Evolutionary conservation across 257 asterid species (phyloP).

Genomic region (Apocynum venetum): DNA sequence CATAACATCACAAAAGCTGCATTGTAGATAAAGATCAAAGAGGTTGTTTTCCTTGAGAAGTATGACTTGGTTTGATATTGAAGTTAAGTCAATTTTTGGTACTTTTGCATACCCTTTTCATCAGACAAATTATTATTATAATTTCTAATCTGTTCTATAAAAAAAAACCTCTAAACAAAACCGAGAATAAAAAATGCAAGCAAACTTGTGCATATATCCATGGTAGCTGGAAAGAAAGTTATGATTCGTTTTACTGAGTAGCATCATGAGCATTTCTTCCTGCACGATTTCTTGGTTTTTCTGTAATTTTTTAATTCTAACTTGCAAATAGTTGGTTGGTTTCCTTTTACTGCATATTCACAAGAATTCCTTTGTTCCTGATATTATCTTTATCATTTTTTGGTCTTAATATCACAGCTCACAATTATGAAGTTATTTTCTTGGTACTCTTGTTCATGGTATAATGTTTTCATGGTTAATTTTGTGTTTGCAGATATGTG

Average conservation of each 20-base stretch:
- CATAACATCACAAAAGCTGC: neutral
- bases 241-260: neutral
- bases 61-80: neutral
- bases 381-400: neutral
- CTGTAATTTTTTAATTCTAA: neutral
- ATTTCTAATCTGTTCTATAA: neutral
- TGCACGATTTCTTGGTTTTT: neutral
- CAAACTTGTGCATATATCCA: neutral
- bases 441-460: neutral
- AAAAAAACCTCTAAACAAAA: neutral
- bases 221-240: neutral
- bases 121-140: neutral
- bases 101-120: neutral
- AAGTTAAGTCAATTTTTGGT: neutral
- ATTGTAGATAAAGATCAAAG: neutral
- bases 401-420: neutral
- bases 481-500: conserved; percentile 55
- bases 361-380: neutral
- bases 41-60: neutral
- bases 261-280: neutral
- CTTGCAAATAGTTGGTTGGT: neutral
- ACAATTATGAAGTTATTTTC: neutral
- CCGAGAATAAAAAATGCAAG: neutral
- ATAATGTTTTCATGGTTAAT: neutral
- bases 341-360: neutral